Percentiles rank a stretch among this genome's conserved stretches.
phyloP scores from a whole-genome alignment of 2,329 filamentous ascomycete species.

The Ophiostoma piceae region DNA sequence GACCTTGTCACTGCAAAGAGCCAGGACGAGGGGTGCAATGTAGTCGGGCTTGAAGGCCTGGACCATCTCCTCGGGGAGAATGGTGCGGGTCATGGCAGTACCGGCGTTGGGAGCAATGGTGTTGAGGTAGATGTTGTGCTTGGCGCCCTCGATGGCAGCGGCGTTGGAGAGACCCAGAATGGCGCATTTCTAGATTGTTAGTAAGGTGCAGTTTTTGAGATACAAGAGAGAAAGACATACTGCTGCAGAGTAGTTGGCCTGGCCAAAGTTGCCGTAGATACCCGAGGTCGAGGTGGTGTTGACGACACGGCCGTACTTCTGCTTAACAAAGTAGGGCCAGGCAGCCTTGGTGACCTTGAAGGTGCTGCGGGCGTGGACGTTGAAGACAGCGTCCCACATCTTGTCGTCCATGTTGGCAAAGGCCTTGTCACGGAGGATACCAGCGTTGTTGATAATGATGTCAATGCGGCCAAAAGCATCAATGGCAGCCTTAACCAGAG shows the following conservation, averaged over 20 bases:
- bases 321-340: constrained; percentile 96
- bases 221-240: constrained; percentile 35
- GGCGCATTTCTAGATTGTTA: constrained; percentile 58
- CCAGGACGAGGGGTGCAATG: constrained; percentile 85
- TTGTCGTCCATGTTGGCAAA: constrained; percentile 96
- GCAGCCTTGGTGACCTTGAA: constrained; percentile 97
- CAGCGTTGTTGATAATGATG: constrained; percentile 95
- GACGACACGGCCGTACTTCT: constrained; percentile 94
- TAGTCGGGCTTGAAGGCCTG: constrained; percentile 99
- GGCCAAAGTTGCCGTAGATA: constrained; percentile 98
- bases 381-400: constrained; percentile 86
- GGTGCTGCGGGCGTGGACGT: constrained; percentile 88
- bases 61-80: constrained; percentile 95
- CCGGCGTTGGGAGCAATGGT: constrained; percentile 97
- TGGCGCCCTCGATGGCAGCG: constrained; percentile 84
- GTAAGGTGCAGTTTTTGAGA: neutral
- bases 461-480: constrained; percentile 91
- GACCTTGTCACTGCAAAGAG: constrained; percentile 78
- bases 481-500: constrained; percentile 86
- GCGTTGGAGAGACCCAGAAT: constrained; percentile 94
- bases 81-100: constrained; percentile 87
- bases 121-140: constrained; percentile 98
- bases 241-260: constrained; percentile 92
- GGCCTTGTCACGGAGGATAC: constrained; percentile 95
- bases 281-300: constrained; percentile 97